Percentiles rank a stretch among this genome's conserved stretches.
phyloP scores from a whole-genome alignment of 78 protist species.

The Dictyostelium firmibasis region DNA sequence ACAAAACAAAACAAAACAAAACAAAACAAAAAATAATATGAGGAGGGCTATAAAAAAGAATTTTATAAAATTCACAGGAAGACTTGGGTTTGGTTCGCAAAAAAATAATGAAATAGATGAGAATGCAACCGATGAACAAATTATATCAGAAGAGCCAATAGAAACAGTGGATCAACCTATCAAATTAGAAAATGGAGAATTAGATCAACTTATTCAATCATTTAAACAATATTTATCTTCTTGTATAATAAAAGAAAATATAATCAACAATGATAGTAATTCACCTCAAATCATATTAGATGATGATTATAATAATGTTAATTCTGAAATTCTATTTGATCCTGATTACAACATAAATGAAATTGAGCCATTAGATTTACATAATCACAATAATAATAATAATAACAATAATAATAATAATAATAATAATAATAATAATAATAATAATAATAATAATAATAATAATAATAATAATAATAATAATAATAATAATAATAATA shows the following conservation, averaged over 20 bases:
- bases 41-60: constrained; percentile 37
- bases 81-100: constrained; percentile 30
- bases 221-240: constrained; percentile 20
- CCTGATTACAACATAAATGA: neutral
- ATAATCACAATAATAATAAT: too few species aligned
- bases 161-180: neutral
- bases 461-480: too few species aligned
- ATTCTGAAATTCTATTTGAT: neutral
- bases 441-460: too few species aligned
- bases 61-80: constrained; percentile 58
- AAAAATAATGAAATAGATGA: constrained; percentile 1
- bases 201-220: neutral
- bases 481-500: neutral
- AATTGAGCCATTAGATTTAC: neutral
- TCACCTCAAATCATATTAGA: neutral
- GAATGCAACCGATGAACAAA: neutral
- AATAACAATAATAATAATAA: too few species aligned
- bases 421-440: too few species aligned
- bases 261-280: neutral
- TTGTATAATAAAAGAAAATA: neutral
- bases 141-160: neutral
- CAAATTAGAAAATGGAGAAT: constrained; percentile 34
- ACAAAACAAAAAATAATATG: neutral
- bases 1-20: neutral
- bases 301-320: neutral